Conservation (phyloP, 345 rosid genomes). For the Lepidium sativum region DNA sequence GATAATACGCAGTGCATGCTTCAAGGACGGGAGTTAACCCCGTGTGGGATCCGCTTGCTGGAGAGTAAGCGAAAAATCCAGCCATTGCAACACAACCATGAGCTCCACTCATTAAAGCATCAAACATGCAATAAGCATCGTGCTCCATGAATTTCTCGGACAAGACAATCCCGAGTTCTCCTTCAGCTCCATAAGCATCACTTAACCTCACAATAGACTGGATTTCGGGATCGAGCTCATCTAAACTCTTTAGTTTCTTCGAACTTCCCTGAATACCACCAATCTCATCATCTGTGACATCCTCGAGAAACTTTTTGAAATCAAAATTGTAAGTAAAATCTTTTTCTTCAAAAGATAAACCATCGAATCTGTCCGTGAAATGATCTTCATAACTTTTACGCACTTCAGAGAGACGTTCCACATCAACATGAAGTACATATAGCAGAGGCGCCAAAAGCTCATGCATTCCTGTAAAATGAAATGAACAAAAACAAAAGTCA, state of each 20-base stretch:
- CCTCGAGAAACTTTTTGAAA: conserved; percentile 66
- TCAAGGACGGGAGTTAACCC: conserved; percentile 81
- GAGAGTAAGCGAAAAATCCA: conserved; percentile 62
- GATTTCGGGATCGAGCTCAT: conserved; percentile 83
- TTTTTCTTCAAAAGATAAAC: conserved; percentile 61
- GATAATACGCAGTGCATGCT: conserved; percentile 76
- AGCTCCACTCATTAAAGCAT: conserved; percentile 79
- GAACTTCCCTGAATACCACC: conserved; percentile 44
- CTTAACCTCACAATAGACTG: conserved; percentile 55
- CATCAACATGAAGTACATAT: conserved; percentile 88
- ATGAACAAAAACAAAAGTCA: background rate
- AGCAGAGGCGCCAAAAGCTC: conserved; percentile 93
- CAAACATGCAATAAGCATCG: conserved; percentile 97
- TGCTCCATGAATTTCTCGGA: conserved; percentile 98
- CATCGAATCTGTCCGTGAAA: conserved; percentile 87
- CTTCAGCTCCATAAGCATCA: conserved; percentile 97
- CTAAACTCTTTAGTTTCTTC: conserved; percentile 44
- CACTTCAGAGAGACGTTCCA: conserved; percentile 69
- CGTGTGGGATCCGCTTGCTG: conserved; percentile 44
- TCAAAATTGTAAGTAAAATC: conserved; percentile 75
- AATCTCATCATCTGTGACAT: conserved; percentile 48
- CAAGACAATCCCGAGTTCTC: conserved; percentile 88
- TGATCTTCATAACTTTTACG: conserved; percentile 72
- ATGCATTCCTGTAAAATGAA: conserved; percentile 68
- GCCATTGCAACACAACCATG: conserved; percentile 77